These are phyloP conservation scores for Periglandula ipomoeae DNA, from an alignment of 2,329 filamentous ascomycete genomes.

Conservation along the genomic window DNA sequence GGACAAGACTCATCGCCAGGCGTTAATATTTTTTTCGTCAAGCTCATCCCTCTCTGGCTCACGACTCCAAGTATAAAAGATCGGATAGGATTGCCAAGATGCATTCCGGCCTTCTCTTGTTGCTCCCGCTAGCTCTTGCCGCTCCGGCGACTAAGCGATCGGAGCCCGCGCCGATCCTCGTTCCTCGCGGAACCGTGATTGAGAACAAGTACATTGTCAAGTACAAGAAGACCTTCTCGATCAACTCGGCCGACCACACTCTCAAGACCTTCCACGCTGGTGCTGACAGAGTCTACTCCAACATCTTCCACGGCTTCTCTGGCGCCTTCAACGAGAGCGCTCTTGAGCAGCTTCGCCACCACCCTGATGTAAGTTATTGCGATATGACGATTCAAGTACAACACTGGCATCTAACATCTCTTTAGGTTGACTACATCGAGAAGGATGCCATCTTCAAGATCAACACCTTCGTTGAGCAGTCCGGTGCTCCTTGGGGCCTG, in stretches of 20 bases:
- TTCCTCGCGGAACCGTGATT: conserved; percentile 13
- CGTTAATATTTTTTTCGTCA: not conserved
- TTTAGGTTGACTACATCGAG: conserved; percentile 25
- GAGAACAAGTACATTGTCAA: conserved; percentile 22
- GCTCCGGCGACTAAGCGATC: conserved; percentile 13
- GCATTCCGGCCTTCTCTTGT: conserved; percentile 8
- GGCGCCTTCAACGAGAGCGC: conserved; percentile 12
- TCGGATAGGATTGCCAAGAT: not conserved
- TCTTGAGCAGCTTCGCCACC: conserved; percentile 14
- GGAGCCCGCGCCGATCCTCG: conserved; percentile 18
- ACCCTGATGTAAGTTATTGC: conserved; percentile 14
- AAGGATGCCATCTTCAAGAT: conserved; percentile 22
- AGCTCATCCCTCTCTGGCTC: not conserved
- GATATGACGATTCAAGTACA: not conserved
- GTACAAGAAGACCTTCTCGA: conserved; percentile 13
- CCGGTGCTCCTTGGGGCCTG: conserved; percentile 19
- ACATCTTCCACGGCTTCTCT: conserved; percentile 16
- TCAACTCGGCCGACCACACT: conserved; percentile 9
- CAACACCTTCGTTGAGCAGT: conserved; percentile 10
- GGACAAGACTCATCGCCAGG: not conserved
- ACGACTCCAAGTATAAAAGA: not conserved
- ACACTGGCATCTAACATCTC: no score
- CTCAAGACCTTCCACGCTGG: conserved; percentile 11
- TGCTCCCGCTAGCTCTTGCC: conserved; percentile 14
- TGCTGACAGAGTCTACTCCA: conserved; percentile 16